phyloP scores from a whole-genome alignment of 805 yeast genomes.

The Myxozyma monticola region DNA sequence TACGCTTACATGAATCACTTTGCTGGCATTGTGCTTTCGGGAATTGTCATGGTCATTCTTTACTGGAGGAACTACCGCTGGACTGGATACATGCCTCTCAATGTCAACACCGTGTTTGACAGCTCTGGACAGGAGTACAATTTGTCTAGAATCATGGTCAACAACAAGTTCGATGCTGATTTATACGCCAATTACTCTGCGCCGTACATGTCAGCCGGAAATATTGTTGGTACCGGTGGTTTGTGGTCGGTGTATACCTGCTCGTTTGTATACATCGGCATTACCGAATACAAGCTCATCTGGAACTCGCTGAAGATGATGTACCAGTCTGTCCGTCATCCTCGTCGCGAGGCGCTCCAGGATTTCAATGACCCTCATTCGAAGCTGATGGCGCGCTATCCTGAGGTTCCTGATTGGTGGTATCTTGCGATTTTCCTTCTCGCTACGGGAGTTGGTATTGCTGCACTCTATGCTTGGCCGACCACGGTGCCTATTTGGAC shows the following conservation, averaged over 20 bases:
- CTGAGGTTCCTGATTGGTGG: too few relatives aligned
- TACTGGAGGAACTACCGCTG: constrained; percentile 52
- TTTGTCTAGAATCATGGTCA: constrained; percentile 50
- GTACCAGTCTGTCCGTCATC: constrained; percentile 17
- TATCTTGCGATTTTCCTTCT: constrained; percentile 46
- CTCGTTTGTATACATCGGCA: constrained; percentile 14
- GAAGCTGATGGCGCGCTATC: constrained; percentile 12
- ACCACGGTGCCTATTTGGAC: constrained; percentile 43
- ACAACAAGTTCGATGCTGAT: constrained; percentile 47
- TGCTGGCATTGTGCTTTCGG: constrained; percentile 41
- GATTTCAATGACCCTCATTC: constrained; percentile 37
- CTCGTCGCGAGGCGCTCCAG: constrained; percentile 37
- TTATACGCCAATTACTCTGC: constrained; percentile 55
- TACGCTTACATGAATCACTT: constrained; percentile 40
- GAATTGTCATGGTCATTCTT: constrained; percentile 36
- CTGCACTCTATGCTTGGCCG: constrained; percentile 34
- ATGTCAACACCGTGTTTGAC: constrained; percentile 43
- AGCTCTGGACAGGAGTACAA: constrained; percentile 43
- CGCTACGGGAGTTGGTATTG: constrained; percentile 48
- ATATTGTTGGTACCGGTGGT: constrained; percentile 41
- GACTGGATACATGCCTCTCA: constrained; percentile 53
- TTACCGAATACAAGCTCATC: constrained; percentile 28
- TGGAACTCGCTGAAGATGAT: constrained; percentile 40
- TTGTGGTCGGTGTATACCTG: constrained; percentile 17
- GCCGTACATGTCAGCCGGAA: constrained; percentile 59